Evolutionary conservation across 192 early-diverging fungal genomes (phyloP).

Genomic region (Linnemannia hyalina): DNA sequence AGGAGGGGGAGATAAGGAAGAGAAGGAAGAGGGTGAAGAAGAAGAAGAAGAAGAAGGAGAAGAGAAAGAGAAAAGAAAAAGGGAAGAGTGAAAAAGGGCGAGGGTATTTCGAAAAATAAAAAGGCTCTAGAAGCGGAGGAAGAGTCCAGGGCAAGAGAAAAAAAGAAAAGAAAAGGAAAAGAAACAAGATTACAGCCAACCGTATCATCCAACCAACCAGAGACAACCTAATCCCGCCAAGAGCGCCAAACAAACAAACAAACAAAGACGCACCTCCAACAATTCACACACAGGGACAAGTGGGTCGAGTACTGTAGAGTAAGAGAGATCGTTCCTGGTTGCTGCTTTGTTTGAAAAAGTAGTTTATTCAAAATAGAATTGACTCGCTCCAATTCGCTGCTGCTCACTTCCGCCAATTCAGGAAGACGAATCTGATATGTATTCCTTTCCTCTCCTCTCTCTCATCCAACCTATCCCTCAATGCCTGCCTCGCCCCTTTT

Average conservation of each 20-base stretch:
- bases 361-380: constrained; percentile 10
- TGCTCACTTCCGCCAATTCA: not conserved
- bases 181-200: too few relatives aligned
- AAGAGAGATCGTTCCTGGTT: not conserved
- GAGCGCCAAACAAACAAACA: not conserved
- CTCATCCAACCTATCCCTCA: not conserved
- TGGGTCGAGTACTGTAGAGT: too few relatives aligned
- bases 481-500: not conserved
- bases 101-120: not conserved
- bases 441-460: not conserved
- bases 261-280: not conserved
- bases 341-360: not conserved
- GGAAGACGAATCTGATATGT: not conserved
- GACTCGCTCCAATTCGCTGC: not conserved
- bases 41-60: not conserved
- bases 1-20: not conserved
- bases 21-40: not conserved
- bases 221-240: too few relatives aligned
- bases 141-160: too few relatives aligned
- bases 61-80: not conserved
- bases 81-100: not conserved
- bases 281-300: not conserved
- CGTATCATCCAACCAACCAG: not conserved
- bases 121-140: too few relatives aligned
- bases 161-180: too few relatives aligned